A percentile compares a stretch with the other conserved stretches of the same genome.
phyloP scores from a whole-genome alignment of 352 stramenopile genomes.

The Phytophthora syringae region DNA sequence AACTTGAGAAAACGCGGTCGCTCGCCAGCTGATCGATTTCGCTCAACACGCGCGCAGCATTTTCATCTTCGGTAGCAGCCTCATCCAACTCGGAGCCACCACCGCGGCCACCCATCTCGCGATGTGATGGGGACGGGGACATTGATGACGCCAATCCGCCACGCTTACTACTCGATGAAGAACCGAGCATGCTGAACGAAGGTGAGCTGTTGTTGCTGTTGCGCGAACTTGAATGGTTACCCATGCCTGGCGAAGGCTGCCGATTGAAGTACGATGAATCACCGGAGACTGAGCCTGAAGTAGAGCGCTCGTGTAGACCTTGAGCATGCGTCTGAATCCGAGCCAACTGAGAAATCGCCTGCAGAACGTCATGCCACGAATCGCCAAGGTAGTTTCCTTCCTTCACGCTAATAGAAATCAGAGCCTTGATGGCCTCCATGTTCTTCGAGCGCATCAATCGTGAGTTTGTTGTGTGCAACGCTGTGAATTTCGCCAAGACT shows the following conservation, averaged over 20 bases:
- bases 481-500: slow-evolving; percentile 96
- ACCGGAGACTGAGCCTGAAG: slow-evolving; percentile 19
- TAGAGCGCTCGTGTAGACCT: slow-evolving; percentile 66
- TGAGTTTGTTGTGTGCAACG: slow-evolving; percentile 92
- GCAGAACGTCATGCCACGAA: slow-evolving; percentile 96
- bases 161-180: slow-evolving; percentile 32
- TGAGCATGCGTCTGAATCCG: slow-evolving; percentile 96
- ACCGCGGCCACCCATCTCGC: slow-evolving; percentile 39
- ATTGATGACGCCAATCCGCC: slow-evolving; percentile 32
- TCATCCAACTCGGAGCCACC: slow-evolving; percentile 53
- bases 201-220: slow-evolving; percentile 39
- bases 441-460: slow-evolving; percentile 97
- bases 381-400: slow-evolving; percentile 98
- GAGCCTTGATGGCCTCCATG: slow-evolving; percentile 96
- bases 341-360: slow-evolving; percentile 98
- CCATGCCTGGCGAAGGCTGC: slow-evolving; percentile 39
- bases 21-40: slow-evolving; percentile 90
- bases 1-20: slow-evolving; percentile 93
- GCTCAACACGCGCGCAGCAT: slow-evolving; percentile 78
- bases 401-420: slow-evolving; percentile 97
- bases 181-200: slow-evolving; percentile 39
- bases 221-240: slow-evolving; percentile 30
- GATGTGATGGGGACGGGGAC: slow-evolving; percentile 59
- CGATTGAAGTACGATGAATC: slow-evolving; percentile 87
- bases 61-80: slow-evolving; percentile 82